Percentiles rank a stretch among this genome's conserved stretches.
phyloP scores from a whole-genome alignment of 371 early-diverging fungal genomes.

The Mortierella sp. region DNA sequence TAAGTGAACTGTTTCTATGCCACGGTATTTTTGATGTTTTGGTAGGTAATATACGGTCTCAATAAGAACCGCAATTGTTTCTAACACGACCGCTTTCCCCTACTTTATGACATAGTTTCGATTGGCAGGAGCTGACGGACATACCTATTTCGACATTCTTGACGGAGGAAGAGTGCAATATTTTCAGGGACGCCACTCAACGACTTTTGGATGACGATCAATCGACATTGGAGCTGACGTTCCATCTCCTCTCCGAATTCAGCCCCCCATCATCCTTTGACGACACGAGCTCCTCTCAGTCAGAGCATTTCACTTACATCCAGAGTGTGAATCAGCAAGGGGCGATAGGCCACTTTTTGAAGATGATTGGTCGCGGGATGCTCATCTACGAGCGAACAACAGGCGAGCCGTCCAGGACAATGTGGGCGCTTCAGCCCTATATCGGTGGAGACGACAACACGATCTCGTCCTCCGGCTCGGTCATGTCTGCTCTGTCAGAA shows the following conservation, averaged over 20 bases:
- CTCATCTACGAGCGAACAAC: conserved; percentile 83
- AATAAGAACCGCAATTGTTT: neutral
- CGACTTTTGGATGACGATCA: conserved; percentile 79
- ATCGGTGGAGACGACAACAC: conserved; percentile 35
- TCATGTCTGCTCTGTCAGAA: conserved; percentile 52
- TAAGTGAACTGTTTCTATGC: conserved; percentile 36
- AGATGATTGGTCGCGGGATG: conserved; percentile 94
- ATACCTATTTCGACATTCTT: conserved; percentile 63
- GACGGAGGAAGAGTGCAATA: conserved; percentile 64
- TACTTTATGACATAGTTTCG: conserved; percentile 47
- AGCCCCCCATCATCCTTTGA: conserved; percentile 47
- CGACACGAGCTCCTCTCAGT: conserved; percentile 50
- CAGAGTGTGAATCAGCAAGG: conserved; percentile 46
- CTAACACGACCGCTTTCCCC: neutral
- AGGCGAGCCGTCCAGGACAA: conserved; percentile 79
- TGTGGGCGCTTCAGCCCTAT: conserved; percentile 87
- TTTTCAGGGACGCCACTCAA: conserved; percentile 78
- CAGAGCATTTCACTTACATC: conserved; percentile 33
- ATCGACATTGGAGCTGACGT: conserved; percentile 82
- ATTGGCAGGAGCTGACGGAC: conserved; percentile 65
- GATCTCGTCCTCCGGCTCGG: conserved; percentile 35
- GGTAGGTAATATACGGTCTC: neutral
- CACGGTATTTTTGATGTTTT: neutral
- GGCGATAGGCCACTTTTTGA: conserved; percentile 65
- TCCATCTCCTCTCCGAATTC: conserved; percentile 67